phyloP scores from a whole-genome alignment of 768 basidiomycete species.

The Xerocomus brunneocitrinus region DNA sequence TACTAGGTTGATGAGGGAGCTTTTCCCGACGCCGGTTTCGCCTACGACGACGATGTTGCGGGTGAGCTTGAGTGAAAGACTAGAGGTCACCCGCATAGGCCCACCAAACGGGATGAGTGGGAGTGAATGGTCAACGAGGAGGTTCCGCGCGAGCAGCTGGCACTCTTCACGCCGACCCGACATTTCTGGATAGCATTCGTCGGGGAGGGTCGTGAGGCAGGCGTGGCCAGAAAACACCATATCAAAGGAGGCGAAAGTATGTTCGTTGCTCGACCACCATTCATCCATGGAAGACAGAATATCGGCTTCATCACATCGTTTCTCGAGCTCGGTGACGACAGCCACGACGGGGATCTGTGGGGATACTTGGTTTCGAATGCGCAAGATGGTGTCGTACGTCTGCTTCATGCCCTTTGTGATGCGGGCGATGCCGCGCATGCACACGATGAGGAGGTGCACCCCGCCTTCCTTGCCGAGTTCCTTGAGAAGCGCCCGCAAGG shows the following conservation, averaged over 20 bases:
- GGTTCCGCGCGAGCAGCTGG: slow-evolving; percentile 18
- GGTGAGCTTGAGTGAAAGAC: slow-evolving; percentile 13
- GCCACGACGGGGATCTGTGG: slow-evolving; percentile 21
- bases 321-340: slow-evolving; percentile 24
- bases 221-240: slow-evolving; percentile 20
- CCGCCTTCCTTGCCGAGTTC: slow-evolving; percentile 20
- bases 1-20: slow-evolving; percentile 19
- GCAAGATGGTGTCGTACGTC: slow-evolving; percentile 15
- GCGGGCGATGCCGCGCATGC: slow-evolving; percentile 19
- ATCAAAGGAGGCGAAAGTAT: background rate
- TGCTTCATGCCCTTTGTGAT: slow-evolving; percentile 22
- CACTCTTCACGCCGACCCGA: slow-evolving; percentile 13
- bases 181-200: slow-evolving; percentile 17
- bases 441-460: slow-evolving; percentile 24
- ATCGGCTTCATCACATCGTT: slow-evolving; percentile 9
- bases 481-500: slow-evolving; percentile 15
- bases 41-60: slow-evolving; percentile 38
- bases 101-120: slow-evolving; percentile 2
- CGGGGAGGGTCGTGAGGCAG: slow-evolving; percentile 22
- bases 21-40: slow-evolving; percentile 30
- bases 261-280: slow-evolving; percentile 18
- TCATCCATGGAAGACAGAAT: slow-evolving; percentile 20
- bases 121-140: slow-evolving; percentile 20
- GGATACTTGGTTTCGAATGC: slow-evolving; percentile 20
- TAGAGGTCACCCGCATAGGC: slow-evolving; percentile 7